A percentile compares a stretch with the other conserved stretches of the same genome.
These are phyloP conservation scores for Globomyces pollinis-pini DNA, from an alignment of 192 early-diverging fungal genomes.

Conservation along the genomic window DNA sequence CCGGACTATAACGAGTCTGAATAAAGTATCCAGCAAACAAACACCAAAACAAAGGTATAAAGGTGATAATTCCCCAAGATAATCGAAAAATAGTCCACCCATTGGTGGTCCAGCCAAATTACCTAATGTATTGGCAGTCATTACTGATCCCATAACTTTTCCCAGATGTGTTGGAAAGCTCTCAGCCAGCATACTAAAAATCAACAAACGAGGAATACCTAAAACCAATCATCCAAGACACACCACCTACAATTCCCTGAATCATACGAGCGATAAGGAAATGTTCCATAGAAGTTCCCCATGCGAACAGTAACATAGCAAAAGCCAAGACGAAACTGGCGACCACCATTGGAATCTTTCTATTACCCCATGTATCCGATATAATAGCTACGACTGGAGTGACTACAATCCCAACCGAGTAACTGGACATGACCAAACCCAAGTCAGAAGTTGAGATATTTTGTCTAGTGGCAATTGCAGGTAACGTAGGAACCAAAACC, in stretches of 20 bases:
- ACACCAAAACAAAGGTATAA: constrained; percentile 10
- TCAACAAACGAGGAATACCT: constrained; percentile 18
- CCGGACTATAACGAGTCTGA: background rate
- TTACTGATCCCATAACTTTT: constrained; percentile 19
- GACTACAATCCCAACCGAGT: background rate
- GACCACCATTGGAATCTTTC: constrained; percentile 23
- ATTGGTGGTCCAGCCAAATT: constrained; percentile 23
- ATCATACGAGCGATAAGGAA: constrained; percentile 17
- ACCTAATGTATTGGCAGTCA: constrained; percentile 18
- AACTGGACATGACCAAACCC: background rate
- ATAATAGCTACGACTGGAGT: constrained; percentile 17
- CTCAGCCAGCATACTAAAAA: constrained; percentile 24
- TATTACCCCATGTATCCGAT: constrained; percentile 5
- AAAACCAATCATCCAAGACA: constrained; percentile 26
- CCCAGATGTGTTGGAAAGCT: constrained; percentile 18
- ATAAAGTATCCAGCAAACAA: background rate
- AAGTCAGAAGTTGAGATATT: background rate
- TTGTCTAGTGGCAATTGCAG: background rate
- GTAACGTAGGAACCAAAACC: constrained; percentile 1
- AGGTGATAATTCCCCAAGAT: constrained; percentile 11
- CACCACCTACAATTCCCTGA: constrained; percentile 18
- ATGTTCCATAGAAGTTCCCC: background rate
- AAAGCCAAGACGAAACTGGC: constrained; percentile 3
- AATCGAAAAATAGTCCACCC: constrained; percentile 21
- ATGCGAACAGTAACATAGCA: constrained; percentile 17